phyloP scores from a whole-genome alignment of 192 early-diverging fungal species.

The Dispira simplex region DNA sequence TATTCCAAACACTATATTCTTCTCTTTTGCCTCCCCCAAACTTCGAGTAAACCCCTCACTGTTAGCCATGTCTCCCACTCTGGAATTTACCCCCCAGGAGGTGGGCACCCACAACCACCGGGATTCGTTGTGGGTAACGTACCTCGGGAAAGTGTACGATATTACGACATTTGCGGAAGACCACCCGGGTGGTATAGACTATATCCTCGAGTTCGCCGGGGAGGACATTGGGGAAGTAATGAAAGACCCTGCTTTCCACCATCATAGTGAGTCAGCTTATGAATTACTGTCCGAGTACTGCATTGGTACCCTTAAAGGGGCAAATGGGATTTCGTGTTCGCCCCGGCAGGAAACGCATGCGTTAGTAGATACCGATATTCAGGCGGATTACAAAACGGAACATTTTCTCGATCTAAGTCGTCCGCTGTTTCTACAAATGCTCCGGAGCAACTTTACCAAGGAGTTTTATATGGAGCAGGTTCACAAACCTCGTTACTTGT shows the following conservation, averaged over 20 bases:
- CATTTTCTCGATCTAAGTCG: constrained; percentile 69
- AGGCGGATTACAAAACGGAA: constrained; percentile 24
- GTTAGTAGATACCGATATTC: constrained; percentile 28
- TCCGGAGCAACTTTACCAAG: constrained; percentile 50
- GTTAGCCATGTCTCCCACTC: background rate
- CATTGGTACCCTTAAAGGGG: constrained; percentile 39
- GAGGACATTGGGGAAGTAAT: constrained; percentile 66
- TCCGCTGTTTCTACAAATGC: constrained; percentile 74
- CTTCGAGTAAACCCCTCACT: background rate
- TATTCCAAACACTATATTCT: no score
- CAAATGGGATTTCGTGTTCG: constrained; percentile 8
- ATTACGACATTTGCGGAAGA: constrained; percentile 73
- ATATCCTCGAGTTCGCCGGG: constrained; percentile 76
- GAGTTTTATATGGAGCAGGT: constrained; percentile 82
- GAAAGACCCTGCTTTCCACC: constrained; percentile 58
- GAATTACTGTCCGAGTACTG: constrained; percentile 70
- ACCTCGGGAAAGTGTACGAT: constrained; percentile 73
- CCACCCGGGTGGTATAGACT: constrained; percentile 88
- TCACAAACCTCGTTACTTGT: constrained; percentile 72
- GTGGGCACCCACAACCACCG: constrained; percentile 55
- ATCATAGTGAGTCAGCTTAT: constrained; percentile 73
- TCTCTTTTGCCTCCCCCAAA: no score
- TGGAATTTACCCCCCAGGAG: constrained; percentile 37
- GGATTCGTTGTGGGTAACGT: constrained; percentile 67
- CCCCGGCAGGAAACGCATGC: constrained; percentile 1